Base-by-base conservation (phyloP, 257 asterid genomes). In the Solanum ossicruentum region DNA sequence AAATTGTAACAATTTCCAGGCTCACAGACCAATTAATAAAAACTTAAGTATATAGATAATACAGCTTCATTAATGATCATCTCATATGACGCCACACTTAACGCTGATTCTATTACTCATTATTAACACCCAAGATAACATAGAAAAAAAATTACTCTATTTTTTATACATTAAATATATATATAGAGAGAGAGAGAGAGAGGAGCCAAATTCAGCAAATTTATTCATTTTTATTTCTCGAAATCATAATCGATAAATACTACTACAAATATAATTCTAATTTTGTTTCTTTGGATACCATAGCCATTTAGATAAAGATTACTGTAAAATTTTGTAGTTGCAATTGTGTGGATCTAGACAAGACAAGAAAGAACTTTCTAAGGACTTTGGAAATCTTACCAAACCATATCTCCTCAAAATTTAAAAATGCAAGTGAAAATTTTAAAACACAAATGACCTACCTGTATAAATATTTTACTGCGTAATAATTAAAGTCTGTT, bases 11-110 rank as follows among this genome's bases (percentile, higher is more conserved):
- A 72, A 45, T 72, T n/a, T 72, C 28, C 3, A 84, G 88, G 85
- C 91, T 80, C 82, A 54, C 57, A 60, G 90, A 83, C 88, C 93
- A 85, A 88, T 92, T 71, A 71, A 71, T 88, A 85, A 91, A 91
- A 83, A 72, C 66, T 82, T 26, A 65, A 80, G 23, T 67, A 67
- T 67, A 65, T 65, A 26, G 72, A 65, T 65, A 65, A 70, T 45
- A 73, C n/a, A 72, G 73, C 73, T 83, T 26, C 91, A 81, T 88
- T 70, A 87, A 88, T 71, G 87, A 89, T 89, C 81, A 81, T 81
- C 87, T 91, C 69, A 78, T 65, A 78, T 65, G 52, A 21, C 39
- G 81, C 58, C 52, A 87, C 84, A 66, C 87, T 83, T 85, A 56
- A 49, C 45, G 67, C 61, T 65, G 67, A 85, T 75, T 80, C 32